Conservation (phyloP, 768 basidiomycete species). For the Tulasnella sp. region DNA sequence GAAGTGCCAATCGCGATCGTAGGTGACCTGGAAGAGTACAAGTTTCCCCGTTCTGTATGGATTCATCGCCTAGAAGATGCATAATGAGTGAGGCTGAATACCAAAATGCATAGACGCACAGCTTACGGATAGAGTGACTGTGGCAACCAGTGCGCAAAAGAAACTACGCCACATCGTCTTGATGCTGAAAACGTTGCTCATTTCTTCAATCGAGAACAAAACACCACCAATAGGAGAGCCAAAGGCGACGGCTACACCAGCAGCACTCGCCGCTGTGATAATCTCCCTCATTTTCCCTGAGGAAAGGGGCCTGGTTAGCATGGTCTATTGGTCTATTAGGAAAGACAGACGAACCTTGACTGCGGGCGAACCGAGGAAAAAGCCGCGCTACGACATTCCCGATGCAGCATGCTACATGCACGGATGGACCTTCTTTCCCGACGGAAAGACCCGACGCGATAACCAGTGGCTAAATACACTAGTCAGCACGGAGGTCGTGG, state of each 20-base stretch:
- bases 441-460: constrained; percentile 96
- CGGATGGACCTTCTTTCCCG: constrained; percentile 96
- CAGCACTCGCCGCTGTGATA: constrained; percentile 89
- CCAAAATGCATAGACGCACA: neutral
- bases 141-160: constrained; percentile 93
- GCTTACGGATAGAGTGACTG: constrained; percentile 87
- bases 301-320: no score
- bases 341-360: constrained; percentile 53
- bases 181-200: constrained; percentile 95
- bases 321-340: constrained; percentile 6
- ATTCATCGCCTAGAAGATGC: constrained; percentile 72
- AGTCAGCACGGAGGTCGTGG: neutral
- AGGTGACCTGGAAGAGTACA: constrained; percentile 95
- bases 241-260: constrained; percentile 97
- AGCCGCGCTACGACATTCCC: constrained; percentile 80
- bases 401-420: constrained; percentile 92
- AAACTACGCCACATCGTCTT: constrained; percentile 99
- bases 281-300: constrained; percentile 62
- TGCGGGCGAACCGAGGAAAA: constrained; percentile 72
- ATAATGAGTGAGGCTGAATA: neutral
- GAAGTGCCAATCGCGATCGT: constrained; percentile 97
- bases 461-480: constrained; percentile 64
- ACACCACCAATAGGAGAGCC: constrained; percentile 98
- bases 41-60: constrained; percentile 97
- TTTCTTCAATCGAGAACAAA: constrained; percentile 98